Evolutionary conservation across 371 early-diverging fungal genomes (phyloP).

Genomic region (Mucor mucedo): DNA sequence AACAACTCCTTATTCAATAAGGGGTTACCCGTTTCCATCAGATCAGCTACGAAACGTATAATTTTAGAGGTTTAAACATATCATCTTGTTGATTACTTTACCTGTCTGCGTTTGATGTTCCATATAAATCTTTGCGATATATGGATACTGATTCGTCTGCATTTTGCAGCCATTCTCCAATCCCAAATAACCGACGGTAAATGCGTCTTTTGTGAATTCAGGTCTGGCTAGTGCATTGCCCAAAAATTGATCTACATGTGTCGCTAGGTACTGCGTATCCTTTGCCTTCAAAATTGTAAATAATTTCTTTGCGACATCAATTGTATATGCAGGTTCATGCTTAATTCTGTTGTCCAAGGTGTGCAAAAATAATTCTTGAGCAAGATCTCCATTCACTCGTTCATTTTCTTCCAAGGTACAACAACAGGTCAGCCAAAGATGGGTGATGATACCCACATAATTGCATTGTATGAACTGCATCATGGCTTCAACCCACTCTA

Average conservation of each 20-base stretch:
- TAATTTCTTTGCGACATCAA: constrained; percentile 3
- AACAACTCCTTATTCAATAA: constrained; percentile 8
- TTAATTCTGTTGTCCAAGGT: constrained; percentile 4
- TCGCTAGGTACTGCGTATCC: constrained; percentile 7
- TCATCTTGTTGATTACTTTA: neutral
- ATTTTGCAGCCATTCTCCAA: constrained; percentile 10
- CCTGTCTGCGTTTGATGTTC: constrained; percentile 4
- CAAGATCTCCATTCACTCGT: neutral
- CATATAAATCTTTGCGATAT: constrained; percentile 5
- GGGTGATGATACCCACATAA: constrained; percentile 22
- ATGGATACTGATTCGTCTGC: neutral
- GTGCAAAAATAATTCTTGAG: neutral
- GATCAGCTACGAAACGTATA: neutral
- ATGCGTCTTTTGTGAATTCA: constrained; percentile 35
- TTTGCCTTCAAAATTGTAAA: constrained; percentile 16
- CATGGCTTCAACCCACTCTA: constrained; percentile 26
- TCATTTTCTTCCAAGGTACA: constrained; percentile 20
- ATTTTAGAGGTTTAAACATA: neutral
- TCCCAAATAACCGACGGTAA: constrained; percentile 29
- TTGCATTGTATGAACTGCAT: constrained; percentile 33
- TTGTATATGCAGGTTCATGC: neutral
- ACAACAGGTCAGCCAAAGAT: constrained; percentile 39
- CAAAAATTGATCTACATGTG: constrained; percentile 33
- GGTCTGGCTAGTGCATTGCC: constrained; percentile 31
- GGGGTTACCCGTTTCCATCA: constrained; percentile 8